Evolutionary conservation across 768 basidiomycete genomes (phyloP), one percentile per base, ranked within the genome.

Genomic region (Podaxis pistillaris): DNA sequence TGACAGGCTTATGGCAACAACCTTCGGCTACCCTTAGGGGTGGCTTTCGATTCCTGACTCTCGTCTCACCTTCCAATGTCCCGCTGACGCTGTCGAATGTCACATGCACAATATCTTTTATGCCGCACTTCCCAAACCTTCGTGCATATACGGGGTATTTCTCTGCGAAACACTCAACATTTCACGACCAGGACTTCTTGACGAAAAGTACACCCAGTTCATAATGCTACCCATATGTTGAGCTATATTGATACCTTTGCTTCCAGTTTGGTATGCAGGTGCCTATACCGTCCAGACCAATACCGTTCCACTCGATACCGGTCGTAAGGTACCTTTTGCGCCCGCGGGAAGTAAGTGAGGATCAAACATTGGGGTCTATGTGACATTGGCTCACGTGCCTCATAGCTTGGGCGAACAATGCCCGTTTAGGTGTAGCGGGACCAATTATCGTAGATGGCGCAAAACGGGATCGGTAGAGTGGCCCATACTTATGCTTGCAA

Each of bases 231-330:
- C 8, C 33, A 33, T 9, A 33, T 33, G 9, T 24, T n/a, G n/a
- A 53, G 51, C 36, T 1, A 52, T 57, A 3, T 19, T 56, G 19
- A 13, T 4, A 12, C 30, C 15, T 30, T 36, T 30, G 41, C 58
- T 49, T 53, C 2, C 49, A 81, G 79, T 85, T 2, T 86, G 85
- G 84, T 86, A 84, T 67, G 78, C 84, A 0, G 85, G 85, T 4
- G 84, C 84, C 2, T 87, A 87, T 66, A 87, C 85, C 0, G 83
- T 86, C 2, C 84, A 86, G 65, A 84, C 83, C 2, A 83, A 84
- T 63, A 84, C 81, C 0, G 81, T 84, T 0, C 72, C 83, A 0
- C 58, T 84, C 8, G 65, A 85, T 63, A 84, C 82, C 0, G 85
- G 84, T 0, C 71, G 84, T 19, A 71, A 77, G 60, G 78, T 83